Base-by-base conservation (phyloP, 1,139 yeast genomes). In the Magnusiomyces sp. region DNA sequence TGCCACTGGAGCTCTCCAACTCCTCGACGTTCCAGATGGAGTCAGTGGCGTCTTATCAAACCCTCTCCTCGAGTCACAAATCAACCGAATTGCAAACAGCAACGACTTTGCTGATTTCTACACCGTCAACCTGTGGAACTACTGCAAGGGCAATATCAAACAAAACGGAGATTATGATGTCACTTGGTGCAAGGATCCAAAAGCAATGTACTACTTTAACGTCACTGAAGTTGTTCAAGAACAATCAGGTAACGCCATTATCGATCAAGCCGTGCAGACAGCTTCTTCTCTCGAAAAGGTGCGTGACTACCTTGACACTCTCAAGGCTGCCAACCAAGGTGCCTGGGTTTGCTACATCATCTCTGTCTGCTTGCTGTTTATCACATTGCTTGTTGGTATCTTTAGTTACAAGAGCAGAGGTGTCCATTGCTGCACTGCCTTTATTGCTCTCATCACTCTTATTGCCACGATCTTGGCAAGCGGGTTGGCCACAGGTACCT, bases 61-160 rank as follows among this genome's bases (percentile, higher is more conserved):
- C 48, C 11, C 27, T 42, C 20, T n/a, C n/a, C n/a, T 56, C 54
- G 53, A 55, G 47, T 39, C 50, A 19, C 54, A 52, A 34, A 52
- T 55, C 46, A 41, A 45, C 20, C 42, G 53, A 13, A 43, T 55
- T 11, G 53, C 59, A 32, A 50, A 58, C 5, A 66, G 63, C 40
- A 60, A 79, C 43, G 86, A 87, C 0, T 66, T 83, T 33, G 70
- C 84, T 5, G 79, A 79, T 46, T 77, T 79, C 29, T 83, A 83
- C 62, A 73, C 81, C 14, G 69, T 83, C 40, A 80, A 88, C 45
- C 72, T 75, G 62, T 83, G 89, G 80, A 90, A 89, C 33, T 84
- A 82, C 67, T 85, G 95, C 65, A 70, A 74, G 58, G 92, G 90
- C 23, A n/a, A 51, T 63, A 47, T 49, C 38, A 20, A 33, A 14